Evolutionary conservation across 164 flowering plant species (phyloP), one percentile per base, ranked within the genome.

Genomic region (Warburgia ugandensis): DNA sequence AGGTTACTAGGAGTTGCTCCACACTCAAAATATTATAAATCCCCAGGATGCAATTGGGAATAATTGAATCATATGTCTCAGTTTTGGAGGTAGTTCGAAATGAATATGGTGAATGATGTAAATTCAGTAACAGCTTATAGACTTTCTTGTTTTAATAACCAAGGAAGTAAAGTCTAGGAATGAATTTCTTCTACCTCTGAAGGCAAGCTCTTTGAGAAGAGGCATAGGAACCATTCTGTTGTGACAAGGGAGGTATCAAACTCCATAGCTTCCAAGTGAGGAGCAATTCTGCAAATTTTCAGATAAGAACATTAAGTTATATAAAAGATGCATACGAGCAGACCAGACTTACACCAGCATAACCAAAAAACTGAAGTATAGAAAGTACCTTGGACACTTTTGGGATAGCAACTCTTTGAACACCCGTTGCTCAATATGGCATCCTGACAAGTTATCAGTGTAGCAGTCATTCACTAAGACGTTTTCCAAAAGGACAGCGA

Each of bases 141-240:
- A 14, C 41, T 1, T 37, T 37, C 16, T 3, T 4, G 2, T 14
- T 11, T 36, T 37, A 14, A 14, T 37, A 14, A 37, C 16, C 16
- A 14, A 37, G n/a, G n/a, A 37, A 37, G 5, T 11, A 4, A 37
- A 20, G 13, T 37, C 4, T 20, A 37, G 3, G 5, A 37, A 37
- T 14, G 17, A 37, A 37, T 37, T 14, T 8, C 17, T 25, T 62
- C 47, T 60, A 86, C 98, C 98, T 92, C 99, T 11, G 96, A 88
- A 29, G 99, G 99, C 76, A 88, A 75, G 68, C 96, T 92, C 65
- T 92, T 92, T 2, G 96, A 80, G 63, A 83, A 92, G 55, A 92
- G 91, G 66, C 98, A 92, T 23, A 92, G 62, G 54, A 92, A 92
- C 99, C 99, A 92, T 67, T 88, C 95, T 25, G 96, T 86, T 59